Evolutionary conservation across 176 grass and related monocot species (phyloP).

Genomic region (Tillandsia fasciculata): DNA sequence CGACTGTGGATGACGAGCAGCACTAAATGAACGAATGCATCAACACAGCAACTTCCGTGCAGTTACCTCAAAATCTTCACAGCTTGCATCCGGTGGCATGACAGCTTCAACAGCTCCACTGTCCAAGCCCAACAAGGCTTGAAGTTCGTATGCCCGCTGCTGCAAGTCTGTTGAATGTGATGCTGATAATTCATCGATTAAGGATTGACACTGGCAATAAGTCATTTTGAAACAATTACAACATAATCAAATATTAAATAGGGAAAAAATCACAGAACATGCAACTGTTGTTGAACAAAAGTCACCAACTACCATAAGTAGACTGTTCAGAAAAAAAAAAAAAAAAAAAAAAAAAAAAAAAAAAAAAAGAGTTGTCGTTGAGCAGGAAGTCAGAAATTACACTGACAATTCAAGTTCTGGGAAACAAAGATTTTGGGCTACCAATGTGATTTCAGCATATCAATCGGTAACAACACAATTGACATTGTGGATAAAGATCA

Average conservation of each 20-base stretch:
- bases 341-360: neutral
- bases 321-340: neutral
- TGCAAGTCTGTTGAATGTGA: slow-evolving; percentile 98
- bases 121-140: slow-evolving; percentile 77
- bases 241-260: slow-evolving; percentile 6
- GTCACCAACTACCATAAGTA: neutral
- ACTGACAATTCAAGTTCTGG: too few species aligned
- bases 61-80: slow-evolving; percentile 96
- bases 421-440: too few species aligned
- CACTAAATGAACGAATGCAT: neutral
- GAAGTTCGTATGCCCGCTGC: slow-evolving; percentile 86
- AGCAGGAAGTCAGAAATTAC: too few species aligned
- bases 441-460: too few species aligned
- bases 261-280: neutral
- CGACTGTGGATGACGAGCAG: neutral
- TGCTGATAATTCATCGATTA: slow-evolving; percentile 89
- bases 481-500: too few species aligned
- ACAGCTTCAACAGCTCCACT: slow-evolving; percentile 63
- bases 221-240: slow-evolving; percentile 5
- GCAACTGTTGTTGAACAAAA: neutral
- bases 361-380: neutral
- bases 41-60: neutral
- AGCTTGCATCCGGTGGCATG: slow-evolving; percentile 91
- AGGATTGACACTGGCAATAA: slow-evolving; percentile 66
- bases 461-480: too few species aligned